These are phyloP conservation scores for Margaritispora aquatica DNA, from an alignment of 495 filamentous ascomycete species.

Conservation along the genomic window DNA sequence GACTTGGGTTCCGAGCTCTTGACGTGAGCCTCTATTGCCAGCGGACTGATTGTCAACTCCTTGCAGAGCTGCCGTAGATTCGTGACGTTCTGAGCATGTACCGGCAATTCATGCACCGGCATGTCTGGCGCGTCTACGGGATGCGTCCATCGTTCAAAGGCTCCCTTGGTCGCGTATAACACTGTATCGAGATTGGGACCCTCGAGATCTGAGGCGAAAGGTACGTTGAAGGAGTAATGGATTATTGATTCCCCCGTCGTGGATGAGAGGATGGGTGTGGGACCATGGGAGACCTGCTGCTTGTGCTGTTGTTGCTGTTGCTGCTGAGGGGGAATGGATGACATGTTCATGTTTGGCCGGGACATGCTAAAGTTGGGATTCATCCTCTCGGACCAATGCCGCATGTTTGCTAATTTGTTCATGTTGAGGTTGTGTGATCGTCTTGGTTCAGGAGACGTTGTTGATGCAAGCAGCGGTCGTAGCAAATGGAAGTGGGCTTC, in stretches of 20 bases:
- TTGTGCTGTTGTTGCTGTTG: no score
- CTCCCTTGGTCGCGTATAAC: conserved; percentile 76
- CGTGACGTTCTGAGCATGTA: conserved; percentile 79
- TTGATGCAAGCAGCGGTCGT: conserved; percentile 24
- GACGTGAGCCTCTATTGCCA: conserved; percentile 74
- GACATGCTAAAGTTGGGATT: conserved; percentile 74
- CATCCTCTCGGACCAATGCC: conserved; percentile 93
- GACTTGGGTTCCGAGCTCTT: conserved; percentile 77
- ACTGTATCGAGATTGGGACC: conserved; percentile 91
- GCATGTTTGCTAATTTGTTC: conserved; percentile 93
- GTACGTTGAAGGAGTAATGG: conserved; percentile 83
- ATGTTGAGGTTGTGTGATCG: conserved; percentile 44
- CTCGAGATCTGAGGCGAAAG: conserved; percentile 83
- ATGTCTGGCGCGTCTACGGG: conserved; percentile 78
- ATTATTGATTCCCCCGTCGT: conserved; percentile 62
- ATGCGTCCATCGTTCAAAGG: conserved; percentile 84
- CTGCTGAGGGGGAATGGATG: conserved; percentile 57
- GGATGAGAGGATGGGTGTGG: conserved; percentile 58
- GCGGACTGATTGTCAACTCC: conserved; percentile 59
- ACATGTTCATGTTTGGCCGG: conserved; percentile 50
- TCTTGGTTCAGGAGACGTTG: conserved; percentile 29
- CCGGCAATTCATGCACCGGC: conserved; percentile 77
- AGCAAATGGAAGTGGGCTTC: no score
- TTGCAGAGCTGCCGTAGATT: conserved; percentile 69
- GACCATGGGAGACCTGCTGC: conserved; percentile 54